Evolutionary conservation across 306 rosid species (phyloP).

Genomic region (cucumber (Cucumis sativus)): DNA sequence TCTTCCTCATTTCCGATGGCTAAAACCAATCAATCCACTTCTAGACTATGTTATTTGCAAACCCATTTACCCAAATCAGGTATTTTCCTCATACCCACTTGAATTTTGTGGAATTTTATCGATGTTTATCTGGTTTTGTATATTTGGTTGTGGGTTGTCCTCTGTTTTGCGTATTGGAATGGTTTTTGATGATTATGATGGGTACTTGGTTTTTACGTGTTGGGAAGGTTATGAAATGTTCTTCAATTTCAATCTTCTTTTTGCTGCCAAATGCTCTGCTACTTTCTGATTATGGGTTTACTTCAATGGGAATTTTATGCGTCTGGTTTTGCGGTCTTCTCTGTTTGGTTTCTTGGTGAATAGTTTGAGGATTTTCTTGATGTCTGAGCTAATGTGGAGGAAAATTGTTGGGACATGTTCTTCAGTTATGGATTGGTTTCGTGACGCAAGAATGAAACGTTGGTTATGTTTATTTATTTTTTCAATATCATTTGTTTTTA

Average conservation of each 20-base stretch:
- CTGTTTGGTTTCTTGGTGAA: too few species aligned
- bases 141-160: background rate
- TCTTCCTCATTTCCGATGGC: constrained; percentile 9
- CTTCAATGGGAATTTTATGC: background rate
- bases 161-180: constrained; percentile 10
- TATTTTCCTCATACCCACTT: constrained; percentile 4
- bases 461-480: too few species aligned
- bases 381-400: background rate
- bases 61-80: constrained; percentile 41
- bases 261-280: background rate
- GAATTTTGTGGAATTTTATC: background rate
- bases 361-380: too few species aligned
- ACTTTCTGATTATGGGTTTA: background rate
- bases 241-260: background rate
- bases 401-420: background rate
- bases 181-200: background rate
- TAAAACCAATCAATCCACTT: constrained; percentile 8
- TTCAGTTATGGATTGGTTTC: background rate
- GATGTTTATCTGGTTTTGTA: background rate
- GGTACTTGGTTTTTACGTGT: background rate
- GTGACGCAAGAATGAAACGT: background rate
- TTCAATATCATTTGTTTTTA: background rate
- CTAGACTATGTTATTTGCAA: constrained; percentile 24
- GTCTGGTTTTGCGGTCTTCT: background rate
- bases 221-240: background rate